Percentiles rank a stretch among this genome's conserved stretches.
These are phyloP conservation scores for Russula sp. DNA, from an alignment of 768 basidiomycete genomes.

Conservation along the genomic window DNA sequence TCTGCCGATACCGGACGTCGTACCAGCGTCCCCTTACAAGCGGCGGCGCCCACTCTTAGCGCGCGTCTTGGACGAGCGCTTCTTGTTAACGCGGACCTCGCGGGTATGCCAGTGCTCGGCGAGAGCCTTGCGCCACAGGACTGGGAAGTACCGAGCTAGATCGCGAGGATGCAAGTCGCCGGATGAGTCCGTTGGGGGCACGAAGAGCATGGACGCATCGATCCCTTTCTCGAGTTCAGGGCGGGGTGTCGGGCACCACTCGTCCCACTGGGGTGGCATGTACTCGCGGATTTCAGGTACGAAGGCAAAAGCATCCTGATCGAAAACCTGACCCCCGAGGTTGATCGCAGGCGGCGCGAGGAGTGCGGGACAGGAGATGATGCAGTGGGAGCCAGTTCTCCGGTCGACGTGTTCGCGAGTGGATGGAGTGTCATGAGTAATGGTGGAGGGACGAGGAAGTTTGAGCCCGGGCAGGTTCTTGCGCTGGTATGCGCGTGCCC, in stretches of 20 bases:
- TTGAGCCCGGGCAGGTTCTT: neutral
- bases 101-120: neutral
- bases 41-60: neutral
- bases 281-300: conserved; percentile 3
- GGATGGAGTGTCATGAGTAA: neutral
- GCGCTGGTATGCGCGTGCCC: neutral
- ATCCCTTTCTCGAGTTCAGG: neutral
- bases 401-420: conserved; percentile 3
- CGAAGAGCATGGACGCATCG: conserved; percentile 1
- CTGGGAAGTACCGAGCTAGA: conserved; percentile 2
- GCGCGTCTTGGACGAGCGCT: neutral
- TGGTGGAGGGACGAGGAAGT: neutral
- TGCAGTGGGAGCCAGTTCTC: neutral
- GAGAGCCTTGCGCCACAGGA: neutral
- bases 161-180: conserved; percentile 3
- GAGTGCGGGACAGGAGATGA: conserved; percentile 1
- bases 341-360: conserved; percentile 11
- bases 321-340: neutral
- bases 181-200: neutral
- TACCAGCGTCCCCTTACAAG: neutral
- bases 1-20: neutral
- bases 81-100: conserved; percentile 1
- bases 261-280: conserved; percentile 5
- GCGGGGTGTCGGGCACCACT: conserved; percentile 2
- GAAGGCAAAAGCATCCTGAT: neutral